Percentiles rank a stretch among this genome's conserved stretches.
Evolutionary conservation across 495 filamentous ascomycete species (phyloP).

Genomic region (Neurospora sp.): DNA sequence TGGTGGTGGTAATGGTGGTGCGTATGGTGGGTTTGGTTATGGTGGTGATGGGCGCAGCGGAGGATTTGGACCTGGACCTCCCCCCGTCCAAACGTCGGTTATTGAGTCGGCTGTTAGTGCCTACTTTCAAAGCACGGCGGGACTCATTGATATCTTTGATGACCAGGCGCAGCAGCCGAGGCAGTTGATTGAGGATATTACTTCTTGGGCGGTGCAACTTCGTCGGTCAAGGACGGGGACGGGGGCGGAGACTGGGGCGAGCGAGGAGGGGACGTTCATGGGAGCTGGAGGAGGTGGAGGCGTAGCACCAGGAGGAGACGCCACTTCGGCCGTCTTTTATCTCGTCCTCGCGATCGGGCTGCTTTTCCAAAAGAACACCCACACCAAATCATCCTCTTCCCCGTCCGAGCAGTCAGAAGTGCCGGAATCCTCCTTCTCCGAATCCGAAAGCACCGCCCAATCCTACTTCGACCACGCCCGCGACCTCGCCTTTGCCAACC

Average conservation of each 20-base stretch:
- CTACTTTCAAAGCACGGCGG: slow-evolving; percentile 29
- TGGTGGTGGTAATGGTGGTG: background rate
- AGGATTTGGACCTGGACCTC: slow-evolving; percentile 7
- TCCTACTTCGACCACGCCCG: slow-evolving; percentile 48
- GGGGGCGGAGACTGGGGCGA: background rate
- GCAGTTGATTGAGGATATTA: slow-evolving; percentile 17
- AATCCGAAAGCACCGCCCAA: slow-evolving; percentile 35
- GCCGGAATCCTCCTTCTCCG: slow-evolving; percentile 8
- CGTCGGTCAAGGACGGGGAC: background rate
- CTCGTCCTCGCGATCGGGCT: slow-evolving; percentile 48
- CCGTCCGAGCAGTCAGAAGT: background rate
- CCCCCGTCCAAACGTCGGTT: slow-evolving; percentile 8
- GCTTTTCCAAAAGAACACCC: slow-evolving; percentile 30
- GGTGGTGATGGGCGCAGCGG: background rate
- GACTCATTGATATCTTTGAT: slow-evolving; percentile 33
- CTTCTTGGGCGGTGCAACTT: slow-evolving; percentile 17
- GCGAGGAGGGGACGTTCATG: background rate
- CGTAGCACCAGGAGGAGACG: slow-evolving; percentile 16
- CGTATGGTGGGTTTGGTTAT: background rate
- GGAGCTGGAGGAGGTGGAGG: slow-evolving; percentile 7
- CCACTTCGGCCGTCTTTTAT: slow-evolving; percentile 45
- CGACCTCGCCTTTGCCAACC: slow-evolving; percentile 42
- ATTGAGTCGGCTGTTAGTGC: slow-evolving; percentile 17
- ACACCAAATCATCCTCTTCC: background rate
- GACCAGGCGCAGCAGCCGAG: slow-evolving; percentile 6